Conservation (phyloP, 1,284 basidiomycete genomes). For the Veloboletus limbatus region DNA sequence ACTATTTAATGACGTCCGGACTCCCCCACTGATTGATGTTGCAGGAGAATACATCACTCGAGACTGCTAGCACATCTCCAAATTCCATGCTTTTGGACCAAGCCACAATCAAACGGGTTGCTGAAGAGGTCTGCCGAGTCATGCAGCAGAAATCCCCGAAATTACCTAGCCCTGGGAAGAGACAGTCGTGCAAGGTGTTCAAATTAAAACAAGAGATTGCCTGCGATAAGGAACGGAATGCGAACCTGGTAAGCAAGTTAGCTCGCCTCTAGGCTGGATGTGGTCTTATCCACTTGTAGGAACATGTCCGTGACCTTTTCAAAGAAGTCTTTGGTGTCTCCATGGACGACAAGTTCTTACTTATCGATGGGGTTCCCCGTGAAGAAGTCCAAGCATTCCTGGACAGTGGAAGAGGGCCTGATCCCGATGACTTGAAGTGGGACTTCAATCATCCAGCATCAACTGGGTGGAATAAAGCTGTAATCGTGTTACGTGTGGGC, state of each 20-base stretch:
- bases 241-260: not conserved
- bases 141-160: too few species aligned
- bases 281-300: not conserved
- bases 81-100: too few species aligned
- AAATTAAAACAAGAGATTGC: slow-evolving; percentile 1
- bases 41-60: too few species aligned
- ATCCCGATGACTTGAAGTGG: slow-evolving; percentile 1
- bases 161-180: too few species aligned
- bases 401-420: not conserved
- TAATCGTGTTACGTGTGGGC: too few species aligned
- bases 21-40: too few species aligned
- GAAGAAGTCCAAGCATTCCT: not conserved
- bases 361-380: not conserved
- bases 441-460: not conserved
- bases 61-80: too few species aligned
- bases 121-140: too few species aligned
- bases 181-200: not conserved
- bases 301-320: slow-evolving; percentile 3
- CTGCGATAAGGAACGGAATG: not conserved
- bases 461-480: not conserved
- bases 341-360: not conserved
- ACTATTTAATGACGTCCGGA: too few species aligned
- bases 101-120: too few species aligned
- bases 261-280: not conserved
- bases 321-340: not conserved